phyloP scores from a whole-genome alignment of 805 yeast genomes.

The Kluyveromyces dobzhanskii region DNA sequence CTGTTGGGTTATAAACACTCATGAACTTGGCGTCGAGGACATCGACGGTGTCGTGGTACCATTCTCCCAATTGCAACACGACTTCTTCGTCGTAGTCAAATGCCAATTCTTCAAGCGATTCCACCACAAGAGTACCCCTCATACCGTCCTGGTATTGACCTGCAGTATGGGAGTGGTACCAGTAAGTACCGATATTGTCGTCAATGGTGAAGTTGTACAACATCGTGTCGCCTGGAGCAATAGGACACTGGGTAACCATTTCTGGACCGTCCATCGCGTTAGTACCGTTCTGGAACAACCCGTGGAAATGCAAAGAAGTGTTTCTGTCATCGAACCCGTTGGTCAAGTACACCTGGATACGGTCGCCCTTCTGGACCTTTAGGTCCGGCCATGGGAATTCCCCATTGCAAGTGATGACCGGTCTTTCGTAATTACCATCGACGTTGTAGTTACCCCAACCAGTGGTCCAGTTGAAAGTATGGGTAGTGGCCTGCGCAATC shows the following conservation, averaged over 20 bases:
- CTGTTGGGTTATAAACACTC: slow-evolving; percentile 80
- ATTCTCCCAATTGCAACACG: slow-evolving; percentile 62
- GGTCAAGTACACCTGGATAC: slow-evolving; percentile 59
- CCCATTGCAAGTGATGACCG: slow-evolving; percentile 39
- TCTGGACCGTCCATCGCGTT: slow-evolving; percentile 76
- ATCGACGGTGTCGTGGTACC: slow-evolving; percentile 65
- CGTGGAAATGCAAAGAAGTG: slow-evolving; percentile 82
- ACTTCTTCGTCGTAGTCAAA: slow-evolving; percentile 78
- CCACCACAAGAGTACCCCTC: slow-evolving; percentile 62
- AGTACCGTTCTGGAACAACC: slow-evolving; percentile 67
- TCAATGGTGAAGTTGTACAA: slow-evolving; percentile 62
- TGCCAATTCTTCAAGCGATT: slow-evolving; percentile 46
- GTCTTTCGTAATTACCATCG: slow-evolving; percentile 34
- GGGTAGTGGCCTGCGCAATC: slow-evolving; percentile 32
- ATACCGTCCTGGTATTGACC: slow-evolving; percentile 74
- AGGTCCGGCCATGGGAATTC: slow-evolving; percentile 82
- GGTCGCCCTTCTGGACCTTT: slow-evolving; percentile 71
- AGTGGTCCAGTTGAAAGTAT: slow-evolving; percentile 55
- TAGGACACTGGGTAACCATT: slow-evolving; percentile 74
- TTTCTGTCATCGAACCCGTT: slow-evolving; percentile 63
- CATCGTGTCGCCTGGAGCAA: slow-evolving; percentile 57
- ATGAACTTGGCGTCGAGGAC: slow-evolving; percentile 49
- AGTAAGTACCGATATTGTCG: slow-evolving; percentile 66
- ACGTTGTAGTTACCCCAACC: slow-evolving; percentile 44
- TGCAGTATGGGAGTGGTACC: slow-evolving; percentile 80